Evolutionary conservation across 345 rosid species (phyloP).

Genomic region (Populus pruinosa): DNA sequence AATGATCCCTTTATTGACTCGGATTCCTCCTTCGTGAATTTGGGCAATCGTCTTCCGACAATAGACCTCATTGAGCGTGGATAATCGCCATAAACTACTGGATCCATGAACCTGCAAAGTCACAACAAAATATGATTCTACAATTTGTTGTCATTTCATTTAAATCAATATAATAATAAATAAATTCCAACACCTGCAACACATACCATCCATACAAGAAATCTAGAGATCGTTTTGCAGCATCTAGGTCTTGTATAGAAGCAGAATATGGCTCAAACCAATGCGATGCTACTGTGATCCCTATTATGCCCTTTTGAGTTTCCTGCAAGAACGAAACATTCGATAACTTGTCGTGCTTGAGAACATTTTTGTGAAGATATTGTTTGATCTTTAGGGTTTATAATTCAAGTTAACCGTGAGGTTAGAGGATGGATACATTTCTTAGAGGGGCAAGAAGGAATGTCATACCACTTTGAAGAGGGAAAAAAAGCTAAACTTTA

Average conservation of each 20-base stretch:
- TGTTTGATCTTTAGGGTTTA: no score
- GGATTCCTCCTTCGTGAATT: slow-evolving; percentile 35
- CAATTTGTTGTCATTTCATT: no score
- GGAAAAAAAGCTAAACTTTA: no score
- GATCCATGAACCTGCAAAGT: slow-evolving; percentile 38
- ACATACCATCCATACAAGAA: slow-evolving; percentile 42
- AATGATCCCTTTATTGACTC: slow-evolving; percentile 31
- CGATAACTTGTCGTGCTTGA: background rate
- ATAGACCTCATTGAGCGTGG: slow-evolving; percentile 33
- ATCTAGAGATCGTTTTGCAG: slow-evolving; percentile 35
- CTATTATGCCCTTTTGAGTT: slow-evolving; percentile 44
- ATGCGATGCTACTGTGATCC: slow-evolving; percentile 32
- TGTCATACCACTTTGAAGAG: no score
- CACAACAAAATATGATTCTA: background rate
- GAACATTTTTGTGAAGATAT: no score
- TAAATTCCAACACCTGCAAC: no score
- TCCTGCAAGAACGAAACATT: slow-evolving; percentile 16
- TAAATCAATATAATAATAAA: no score
- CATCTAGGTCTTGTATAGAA: slow-evolving; percentile 23
- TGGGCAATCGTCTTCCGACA: slow-evolving; percentile 32
- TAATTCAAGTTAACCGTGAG: no score
- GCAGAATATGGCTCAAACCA: slow-evolving; percentile 45
- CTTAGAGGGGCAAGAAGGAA: no score
- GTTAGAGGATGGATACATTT: no score
- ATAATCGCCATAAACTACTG: slow-evolving; percentile 38